phyloP scores from a whole-genome alignment of 208 protist genomes.

The Acanthamoeba triangularis region DNA sequence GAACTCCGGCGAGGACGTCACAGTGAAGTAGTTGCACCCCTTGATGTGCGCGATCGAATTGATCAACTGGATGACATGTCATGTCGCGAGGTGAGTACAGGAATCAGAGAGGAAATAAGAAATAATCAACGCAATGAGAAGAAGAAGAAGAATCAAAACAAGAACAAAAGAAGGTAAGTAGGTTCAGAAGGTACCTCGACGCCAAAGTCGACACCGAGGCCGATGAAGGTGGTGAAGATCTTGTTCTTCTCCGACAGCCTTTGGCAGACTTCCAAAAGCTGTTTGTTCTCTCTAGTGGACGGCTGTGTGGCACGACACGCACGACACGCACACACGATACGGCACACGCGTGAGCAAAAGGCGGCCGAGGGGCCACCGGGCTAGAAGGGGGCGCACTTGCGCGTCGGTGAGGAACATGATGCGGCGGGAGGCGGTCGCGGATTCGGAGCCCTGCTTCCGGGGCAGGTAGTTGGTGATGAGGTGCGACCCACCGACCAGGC shows the following conservation, averaged over 20 bases:
- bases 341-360: background rate
- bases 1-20: background rate
- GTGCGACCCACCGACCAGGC: background rate
- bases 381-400: background rate
- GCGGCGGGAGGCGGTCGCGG: background rate
- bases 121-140: background rate
- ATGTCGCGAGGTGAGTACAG: no score
- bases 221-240: slow-evolving; percentile 11
- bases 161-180: background rate
- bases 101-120: background rate
- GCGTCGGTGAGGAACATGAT: slow-evolving; percentile 17
- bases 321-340: background rate
- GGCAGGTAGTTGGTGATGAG: background rate
- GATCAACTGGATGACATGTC: background rate
- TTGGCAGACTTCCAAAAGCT: background rate
- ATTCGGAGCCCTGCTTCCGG: background rate
- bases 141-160: background rate
- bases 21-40: slow-evolving; percentile 10
- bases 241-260: background rate
- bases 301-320: no score
- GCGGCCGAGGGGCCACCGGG: no score
- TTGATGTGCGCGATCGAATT: background rate
- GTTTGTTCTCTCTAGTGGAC: no score
- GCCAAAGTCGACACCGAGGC: slow-evolving; percentile 10
- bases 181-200: background rate